Evolutionary conservation across 768 basidiomycete genomes (phyloP), one percentile per base, ranked within the genome.

Genomic region (Lentinula edodes): DNA sequence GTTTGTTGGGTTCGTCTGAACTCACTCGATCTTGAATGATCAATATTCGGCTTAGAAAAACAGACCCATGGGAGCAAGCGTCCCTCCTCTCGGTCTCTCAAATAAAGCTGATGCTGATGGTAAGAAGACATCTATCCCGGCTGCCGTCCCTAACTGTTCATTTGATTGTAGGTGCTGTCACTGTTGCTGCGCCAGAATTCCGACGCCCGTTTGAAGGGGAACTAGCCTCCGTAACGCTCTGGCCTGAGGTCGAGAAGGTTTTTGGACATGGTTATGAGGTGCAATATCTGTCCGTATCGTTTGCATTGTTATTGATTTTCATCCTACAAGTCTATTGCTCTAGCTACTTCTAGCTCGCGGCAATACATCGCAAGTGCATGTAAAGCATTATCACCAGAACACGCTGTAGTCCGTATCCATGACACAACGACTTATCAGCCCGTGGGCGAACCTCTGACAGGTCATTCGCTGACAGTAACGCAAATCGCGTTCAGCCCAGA

Each of bases 191-290:
- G 58, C 42, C 51, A 36, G 55, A 32, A 41, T 50, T 67, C 28
- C 71, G 80, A 55, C 75, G 82, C n/a, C 89, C 97, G 0, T 92
- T 93, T 61, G 97, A 98, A 70, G 93, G 91, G 10, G 95, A 98
- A 71, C 80, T 98, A 0, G 88, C 93, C 0, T 82, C 86, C 0
- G 82, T 84, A 15, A 98, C 96, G 0, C 79, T 98, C 0, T 99
- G 97, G 97, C 97, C 96, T 0, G 97, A 99, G 75, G 78, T 86
- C 1, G 97, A 98, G 68, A 99, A 99, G 71, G 80, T 99, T 0
- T 99, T 97, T 71, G 97, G 96, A 5, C 97, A 98, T 72, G 95
- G 96, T 45, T 98, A 98, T 67, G 97, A 99, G 83, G 93, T 90
- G 62, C 56, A 75, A 52, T n/a, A 62, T 35, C 16, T 5, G 8